Conservation (phyloP, 305 asterid genomes). For the Fraxinus platypoda region DNA sequence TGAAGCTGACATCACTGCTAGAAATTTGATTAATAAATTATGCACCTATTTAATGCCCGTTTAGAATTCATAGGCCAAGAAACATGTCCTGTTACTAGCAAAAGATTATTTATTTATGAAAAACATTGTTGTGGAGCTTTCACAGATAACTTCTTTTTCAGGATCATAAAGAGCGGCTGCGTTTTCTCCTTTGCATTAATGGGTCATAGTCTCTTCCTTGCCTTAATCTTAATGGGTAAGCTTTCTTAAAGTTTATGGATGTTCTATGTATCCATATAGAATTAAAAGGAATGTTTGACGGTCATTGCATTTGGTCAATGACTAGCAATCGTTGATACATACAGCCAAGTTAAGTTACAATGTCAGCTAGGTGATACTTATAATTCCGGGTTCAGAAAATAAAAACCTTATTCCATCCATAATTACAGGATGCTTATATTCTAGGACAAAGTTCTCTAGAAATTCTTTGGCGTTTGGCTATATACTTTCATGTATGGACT, state of each 20-base stretch:
- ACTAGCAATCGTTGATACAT: background rate
- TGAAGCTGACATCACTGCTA: background rate
- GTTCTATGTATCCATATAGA: background rate
- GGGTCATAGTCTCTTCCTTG: slow-evolving; percentile 59
- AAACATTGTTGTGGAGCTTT: slow-evolving; percentile 24
- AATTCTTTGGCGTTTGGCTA: background rate
- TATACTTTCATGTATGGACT: background rate
- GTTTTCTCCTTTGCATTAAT: slow-evolving; percentile 50
- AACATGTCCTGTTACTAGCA: background rate
- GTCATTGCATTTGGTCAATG: background rate
- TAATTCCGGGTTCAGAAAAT: background rate
- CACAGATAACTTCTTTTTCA: slow-evolving; percentile 32
- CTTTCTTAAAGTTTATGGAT: background rate
- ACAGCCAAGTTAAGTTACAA: background rate
- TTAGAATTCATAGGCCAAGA: background rate
- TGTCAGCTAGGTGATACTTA: background rate
- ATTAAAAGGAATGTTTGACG: background rate
- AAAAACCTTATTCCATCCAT: background rate
- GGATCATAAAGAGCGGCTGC: slow-evolving; percentile 69
- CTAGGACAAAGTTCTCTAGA: background rate
- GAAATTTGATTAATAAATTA: background rate
- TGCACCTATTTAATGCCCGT: background rate
- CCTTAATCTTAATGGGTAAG: slow-evolving; percentile 62
- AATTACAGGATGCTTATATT: background rate
- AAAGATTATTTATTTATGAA: background rate